Evolutionary conservation across 805 yeast genomes (phyloP).

Genomic region (Spathaspora girioi): DNA sequence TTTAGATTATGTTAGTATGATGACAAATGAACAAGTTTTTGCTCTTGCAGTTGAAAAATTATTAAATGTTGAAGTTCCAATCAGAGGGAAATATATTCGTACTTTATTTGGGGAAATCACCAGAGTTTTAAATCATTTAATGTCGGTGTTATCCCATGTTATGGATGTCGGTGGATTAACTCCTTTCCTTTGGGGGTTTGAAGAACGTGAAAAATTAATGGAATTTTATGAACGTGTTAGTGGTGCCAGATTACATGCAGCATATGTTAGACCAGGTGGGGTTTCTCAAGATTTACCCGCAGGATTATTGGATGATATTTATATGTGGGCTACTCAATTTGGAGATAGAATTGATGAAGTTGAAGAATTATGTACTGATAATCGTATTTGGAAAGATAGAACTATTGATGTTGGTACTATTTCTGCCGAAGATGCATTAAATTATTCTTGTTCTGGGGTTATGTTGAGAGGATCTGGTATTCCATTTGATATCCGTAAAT

Average conservation of each 20-base stretch:
- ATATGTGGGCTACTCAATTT: constrained; percentile 95
- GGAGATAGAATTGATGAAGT: constrained; percentile 91
- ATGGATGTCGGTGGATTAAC: constrained; percentile 95
- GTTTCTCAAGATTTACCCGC: constrained; percentile 85
- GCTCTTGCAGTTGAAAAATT: constrained; percentile 81
- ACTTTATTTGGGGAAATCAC: constrained; percentile 86
- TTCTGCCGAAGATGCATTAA: constrained; percentile 82
- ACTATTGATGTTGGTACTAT: constrained; percentile 76
- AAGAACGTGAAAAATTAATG: constrained; percentile 90
- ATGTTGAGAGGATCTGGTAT: constrained; percentile 91
- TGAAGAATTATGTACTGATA: constrained; percentile 84
- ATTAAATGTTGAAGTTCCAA: constrained; percentile 78
- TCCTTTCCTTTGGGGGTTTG: constrained; percentile 92
- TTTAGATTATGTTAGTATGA: constrained; percentile 80
- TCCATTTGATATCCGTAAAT: constrained; percentile 80
- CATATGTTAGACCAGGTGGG: constrained; percentile 90
- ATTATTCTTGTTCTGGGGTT: constrained; percentile 77
- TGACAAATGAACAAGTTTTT: constrained; percentile 87
- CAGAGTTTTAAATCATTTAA: constrained; percentile 76
- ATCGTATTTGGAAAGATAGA: constrained; percentile 90
- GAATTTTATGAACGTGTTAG: constrained; percentile 88
- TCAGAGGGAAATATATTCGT: constrained; percentile 80
- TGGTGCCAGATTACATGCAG: constrained; percentile 87
- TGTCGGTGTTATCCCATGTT: constrained; percentile 84
- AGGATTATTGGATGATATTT: constrained; percentile 83